A percentile compares a stretch with the other conserved stretches of the same genome.
These are phyloP conservation scores for Marchantia polymorpha DNA, from an alignment of 225 moss, liverwort and hornwort species.

Conservation along the genomic window DNA sequence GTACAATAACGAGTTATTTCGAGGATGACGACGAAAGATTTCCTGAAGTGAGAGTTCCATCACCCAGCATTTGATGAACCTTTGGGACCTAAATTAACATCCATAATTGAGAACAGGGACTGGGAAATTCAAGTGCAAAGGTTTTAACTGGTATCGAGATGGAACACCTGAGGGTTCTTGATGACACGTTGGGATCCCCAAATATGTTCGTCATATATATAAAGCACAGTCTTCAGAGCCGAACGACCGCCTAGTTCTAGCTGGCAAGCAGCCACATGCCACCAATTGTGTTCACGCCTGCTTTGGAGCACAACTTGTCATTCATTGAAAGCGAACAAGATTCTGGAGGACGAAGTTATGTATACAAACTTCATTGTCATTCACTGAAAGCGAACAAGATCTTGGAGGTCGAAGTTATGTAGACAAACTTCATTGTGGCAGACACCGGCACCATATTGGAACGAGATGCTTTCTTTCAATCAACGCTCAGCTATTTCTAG, in stretches of 20 bases:
- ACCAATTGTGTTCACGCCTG: constrained; percentile 80
- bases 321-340: background rate
- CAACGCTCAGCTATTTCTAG: no score
- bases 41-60: no score
- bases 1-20: no score
- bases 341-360: background rate
- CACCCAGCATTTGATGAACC: no score
- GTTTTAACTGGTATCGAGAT: background rate
- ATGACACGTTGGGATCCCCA: constrained; percentile 36
- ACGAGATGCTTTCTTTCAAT: background rate
- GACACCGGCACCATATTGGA: background rate
- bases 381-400: background rate
- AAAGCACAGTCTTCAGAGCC: constrained; percentile 50
- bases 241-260: constrained; percentile 55
- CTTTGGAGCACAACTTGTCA: background rate
- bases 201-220: constrained; percentile 57
- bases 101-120: background rate
- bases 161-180: constrained; percentile 54
- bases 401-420: background rate
- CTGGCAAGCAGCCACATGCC: constrained; percentile 70
- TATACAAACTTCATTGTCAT: background rate
- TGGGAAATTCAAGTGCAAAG: background rate
- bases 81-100: background rate
- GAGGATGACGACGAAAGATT: no score
- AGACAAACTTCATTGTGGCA: no score